Evolutionary conservation across 2,329 filamentous ascomycete genomes (phyloP).

Genomic region (Aureobasidium sp.): DNA sequence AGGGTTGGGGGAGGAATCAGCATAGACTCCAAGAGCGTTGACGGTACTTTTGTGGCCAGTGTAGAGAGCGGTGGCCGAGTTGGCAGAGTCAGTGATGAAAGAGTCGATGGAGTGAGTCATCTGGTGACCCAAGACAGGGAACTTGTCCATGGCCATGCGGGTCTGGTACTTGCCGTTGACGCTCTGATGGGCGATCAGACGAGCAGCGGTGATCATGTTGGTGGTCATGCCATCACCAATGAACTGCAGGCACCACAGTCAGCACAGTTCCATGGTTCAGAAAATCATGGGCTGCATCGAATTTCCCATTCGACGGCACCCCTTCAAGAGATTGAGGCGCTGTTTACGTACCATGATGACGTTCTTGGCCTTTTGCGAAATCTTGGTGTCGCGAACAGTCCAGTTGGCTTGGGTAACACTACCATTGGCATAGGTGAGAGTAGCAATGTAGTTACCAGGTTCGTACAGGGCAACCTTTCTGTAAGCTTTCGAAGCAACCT

Average conservation of each 20-base stretch:
- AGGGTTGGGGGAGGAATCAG: conserved; percentile 60
- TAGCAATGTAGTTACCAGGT: conserved; percentile 70
- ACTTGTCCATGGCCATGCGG: conserved; percentile 64
- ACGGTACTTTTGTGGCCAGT: conserved; percentile 76
- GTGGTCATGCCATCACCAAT: conserved; percentile 65
- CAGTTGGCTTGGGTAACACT: conserved; percentile 66
- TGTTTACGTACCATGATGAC: conserved; percentile 48
- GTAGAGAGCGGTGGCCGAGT: conserved; percentile 74
- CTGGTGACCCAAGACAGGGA: conserved; percentile 76
- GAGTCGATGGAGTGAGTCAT: conserved; percentile 81
- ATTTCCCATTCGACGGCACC: no score
- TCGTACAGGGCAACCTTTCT: conserved; percentile 66
- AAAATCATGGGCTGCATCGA: no score
- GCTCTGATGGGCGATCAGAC: conserved; percentile 70
- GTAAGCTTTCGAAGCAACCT: conserved; percentile 72
- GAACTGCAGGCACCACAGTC: conserved; percentile 36
- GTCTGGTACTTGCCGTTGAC: conserved; percentile 79
- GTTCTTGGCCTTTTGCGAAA: conserved; percentile 71
- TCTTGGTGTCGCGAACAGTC: conserved; percentile 62
- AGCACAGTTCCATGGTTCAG: no score
- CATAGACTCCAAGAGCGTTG: conserved; percentile 74
- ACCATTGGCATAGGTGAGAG: conserved; percentile 64
- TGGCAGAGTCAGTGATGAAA: conserved; percentile 81
- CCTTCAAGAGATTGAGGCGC: no score
- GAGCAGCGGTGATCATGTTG: conserved; percentile 72